Conservation (phyloP, 192 early-diverging fungal genomes). For the Coemansia sp. region DNA sequence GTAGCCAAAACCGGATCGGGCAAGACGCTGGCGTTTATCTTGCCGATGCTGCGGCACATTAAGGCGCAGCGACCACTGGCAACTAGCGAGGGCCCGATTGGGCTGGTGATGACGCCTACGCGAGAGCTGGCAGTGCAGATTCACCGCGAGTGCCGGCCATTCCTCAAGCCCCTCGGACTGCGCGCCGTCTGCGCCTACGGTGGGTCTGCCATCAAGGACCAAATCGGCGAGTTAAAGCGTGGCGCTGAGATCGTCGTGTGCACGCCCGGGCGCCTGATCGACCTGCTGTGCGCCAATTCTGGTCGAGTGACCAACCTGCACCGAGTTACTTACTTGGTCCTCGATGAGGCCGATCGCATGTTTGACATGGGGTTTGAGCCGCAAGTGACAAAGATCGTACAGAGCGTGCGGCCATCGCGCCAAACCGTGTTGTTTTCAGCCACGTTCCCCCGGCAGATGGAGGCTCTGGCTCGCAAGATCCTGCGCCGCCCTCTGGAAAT, state of each 20-base stretch:
- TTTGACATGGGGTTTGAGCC: constrained; percentile 99
- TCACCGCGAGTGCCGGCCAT: constrained; percentile 88
- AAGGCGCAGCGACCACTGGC: constrained; percentile 82
- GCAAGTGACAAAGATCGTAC: constrained; percentile 95
- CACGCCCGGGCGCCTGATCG: constrained; percentile 90
- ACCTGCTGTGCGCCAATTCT: constrained; percentile 82
- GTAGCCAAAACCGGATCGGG: constrained; percentile 94
- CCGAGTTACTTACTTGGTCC: constrained; percentile 90
- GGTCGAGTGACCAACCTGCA: constrained; percentile 85
- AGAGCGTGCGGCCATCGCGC: constrained; percentile 81
- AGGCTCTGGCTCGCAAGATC: constrained; percentile 91
- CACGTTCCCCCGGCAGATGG: constrained; percentile 95
- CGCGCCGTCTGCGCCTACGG: constrained; percentile 88
- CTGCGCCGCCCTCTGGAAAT: constrained; percentile 89
- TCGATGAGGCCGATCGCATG: constrained; percentile 98
- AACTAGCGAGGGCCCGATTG: constrained; percentile 80
- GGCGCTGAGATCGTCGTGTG: constrained; percentile 92
- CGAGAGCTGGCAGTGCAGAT: constrained; percentile 92
- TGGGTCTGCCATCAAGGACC: constrained; percentile 83
- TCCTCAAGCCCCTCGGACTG: constrained; percentile 82
- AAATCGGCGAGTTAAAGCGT: constrained; percentile 85
- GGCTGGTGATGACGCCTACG: constrained; percentile 89
- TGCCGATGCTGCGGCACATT: constrained; percentile 95
- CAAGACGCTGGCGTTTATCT: constrained; percentile 90
- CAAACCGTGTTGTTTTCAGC: constrained; percentile 93